phyloP scores from a whole-genome alignment of 768 basidiomycete species.

The Termitomyces eurrhizus region DNA sequence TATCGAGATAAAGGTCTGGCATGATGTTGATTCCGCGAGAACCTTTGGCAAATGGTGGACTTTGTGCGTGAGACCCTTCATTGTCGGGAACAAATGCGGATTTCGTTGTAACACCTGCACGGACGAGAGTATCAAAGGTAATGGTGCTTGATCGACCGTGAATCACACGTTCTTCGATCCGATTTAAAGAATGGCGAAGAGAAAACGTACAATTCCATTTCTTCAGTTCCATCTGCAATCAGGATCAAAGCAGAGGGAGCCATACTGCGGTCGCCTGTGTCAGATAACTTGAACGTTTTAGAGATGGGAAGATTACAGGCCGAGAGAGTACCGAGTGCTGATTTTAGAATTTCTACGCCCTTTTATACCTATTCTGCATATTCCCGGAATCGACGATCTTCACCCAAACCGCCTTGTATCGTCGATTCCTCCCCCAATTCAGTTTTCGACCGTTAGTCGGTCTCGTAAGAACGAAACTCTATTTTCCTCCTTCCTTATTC shows the following conservation, averaged over 20 bases:
- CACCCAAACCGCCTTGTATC: too few relatives aligned
- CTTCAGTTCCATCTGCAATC: conserved; percentile 81
- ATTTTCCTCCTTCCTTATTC: too few relatives aligned
- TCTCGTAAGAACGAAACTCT: too few relatives aligned
- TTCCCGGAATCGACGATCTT: too few relatives aligned
- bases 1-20: conserved; percentile 56
- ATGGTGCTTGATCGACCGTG: conserved; percentile 50
- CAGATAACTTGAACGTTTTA: not conserved
- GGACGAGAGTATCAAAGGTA: conserved; percentile 77
- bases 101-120: conserved; percentile 61
- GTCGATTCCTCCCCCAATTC: too few relatives aligned
- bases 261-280: conserved; percentile 20
- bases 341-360: too few relatives aligned
- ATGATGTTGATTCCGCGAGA: conserved; percentile 73
- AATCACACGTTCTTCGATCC: not conserved
- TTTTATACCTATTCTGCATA: too few relatives aligned
- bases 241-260: conserved; percentile 61
- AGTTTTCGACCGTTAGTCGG: too few relatives aligned
- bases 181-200: not conserved
- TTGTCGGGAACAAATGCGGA: conserved; percentile 60
- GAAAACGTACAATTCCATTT: conserved; percentile 81
- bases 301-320: not conserved
- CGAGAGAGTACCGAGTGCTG: too few relatives aligned
- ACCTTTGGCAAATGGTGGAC: conserved; percentile 52
- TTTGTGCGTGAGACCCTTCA: conserved; percentile 20